Evolutionary conservation across 2,329 filamentous ascomycete genomes (phyloP), one percentile per base, ranked within the genome.

Genomic region (Aspergillus neoniger): DNA sequence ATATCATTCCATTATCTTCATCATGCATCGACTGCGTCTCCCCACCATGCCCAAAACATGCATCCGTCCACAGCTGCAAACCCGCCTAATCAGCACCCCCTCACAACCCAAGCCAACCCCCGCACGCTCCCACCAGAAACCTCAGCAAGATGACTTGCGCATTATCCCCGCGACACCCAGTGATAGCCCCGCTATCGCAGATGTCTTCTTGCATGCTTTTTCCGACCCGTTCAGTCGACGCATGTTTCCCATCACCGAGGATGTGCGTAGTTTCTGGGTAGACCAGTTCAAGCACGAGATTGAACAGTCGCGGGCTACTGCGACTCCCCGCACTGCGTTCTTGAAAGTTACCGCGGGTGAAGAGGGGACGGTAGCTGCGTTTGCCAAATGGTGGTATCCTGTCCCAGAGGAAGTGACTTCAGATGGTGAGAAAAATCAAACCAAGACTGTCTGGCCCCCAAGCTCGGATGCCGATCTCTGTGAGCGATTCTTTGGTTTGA

Each of bases 401-500:
- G 3, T 25, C 14, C 28, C 39, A 12, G 14, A 23, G 12, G 32
- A 4, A 2, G 0, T 39, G 4, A 15, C 43, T 4, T 15, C 5
- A 6, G n/a, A 12, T 3, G 25, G 28, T 1, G 39, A 47, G 7
- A 32, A 23, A 1, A 7, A 38, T 9, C 12, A 36, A 12, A 36
- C 12, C 32, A 23, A 39, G 10, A 41, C 30, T 7, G 12, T 36
- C 2, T 64, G 62, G 62, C 62, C 62, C 14, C 6, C 19, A 0
- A 53, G 62, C n/a, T 43, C 57, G 6, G 62, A 64, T 5, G 19
- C 48, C 4, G 59, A 52, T 32, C 43, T 64, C 5, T 64, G 62
- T 28, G 51, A 51, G 3, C n/a, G 15, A 0, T 64, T 62, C 44
- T 64, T 64, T 28, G 6, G 4, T 2, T 38, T 12, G 1, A 47